Percentiles rank a stretch among this genome's conserved stretches.
These are phyloP conservation scores for Diaporthe velutina DNA, from an alignment of 2,329 filamentous ascomycete genomes.

Conservation along the genomic window DNA sequence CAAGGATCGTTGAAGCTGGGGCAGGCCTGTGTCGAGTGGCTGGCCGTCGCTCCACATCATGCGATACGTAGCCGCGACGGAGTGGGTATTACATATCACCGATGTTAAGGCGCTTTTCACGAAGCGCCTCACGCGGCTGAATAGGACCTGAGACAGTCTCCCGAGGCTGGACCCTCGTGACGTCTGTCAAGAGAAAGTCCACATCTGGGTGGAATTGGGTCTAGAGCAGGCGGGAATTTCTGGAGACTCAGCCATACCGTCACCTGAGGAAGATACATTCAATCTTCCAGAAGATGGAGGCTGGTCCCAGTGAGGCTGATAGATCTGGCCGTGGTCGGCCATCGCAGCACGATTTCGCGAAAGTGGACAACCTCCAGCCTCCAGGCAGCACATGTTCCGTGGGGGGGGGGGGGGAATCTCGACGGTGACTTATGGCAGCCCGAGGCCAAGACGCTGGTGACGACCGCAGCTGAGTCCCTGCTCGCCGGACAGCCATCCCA, in stretches of 20 bases:
- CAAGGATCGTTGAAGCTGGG: constrained; percentile 8
- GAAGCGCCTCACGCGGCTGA: constrained; percentile 26
- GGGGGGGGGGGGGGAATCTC: not conserved
- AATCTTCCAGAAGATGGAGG: not conserved
- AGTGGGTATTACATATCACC: constrained; percentile 18
- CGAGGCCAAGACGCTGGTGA: not conserved
- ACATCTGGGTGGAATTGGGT: not conserved
- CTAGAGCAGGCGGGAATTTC: constrained; percentile 4
- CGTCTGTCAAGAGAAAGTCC: not conserved
- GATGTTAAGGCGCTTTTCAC: constrained; percentile 5
- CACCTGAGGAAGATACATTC: not conserved
- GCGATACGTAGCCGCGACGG: constrained; percentile 16
- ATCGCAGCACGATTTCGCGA: not conserved
- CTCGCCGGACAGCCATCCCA: not conserved
- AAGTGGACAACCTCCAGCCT: not conserved
- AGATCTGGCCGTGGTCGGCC: not conserved
- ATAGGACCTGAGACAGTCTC: not conserved
- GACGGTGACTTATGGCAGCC: not conserved
- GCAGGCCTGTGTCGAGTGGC: constrained; percentile 1
- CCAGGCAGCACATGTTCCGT: not conserved
- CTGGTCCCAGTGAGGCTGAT: not conserved
- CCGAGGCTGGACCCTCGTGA: constrained; percentile 11
- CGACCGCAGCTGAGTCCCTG: not conserved
- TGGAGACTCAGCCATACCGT: not conserved
- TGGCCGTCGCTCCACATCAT: constrained; percentile 22